Base-by-base conservation (phyloP, 768 basidiomycete species). In the Aureoboletus auriporus region DNA sequence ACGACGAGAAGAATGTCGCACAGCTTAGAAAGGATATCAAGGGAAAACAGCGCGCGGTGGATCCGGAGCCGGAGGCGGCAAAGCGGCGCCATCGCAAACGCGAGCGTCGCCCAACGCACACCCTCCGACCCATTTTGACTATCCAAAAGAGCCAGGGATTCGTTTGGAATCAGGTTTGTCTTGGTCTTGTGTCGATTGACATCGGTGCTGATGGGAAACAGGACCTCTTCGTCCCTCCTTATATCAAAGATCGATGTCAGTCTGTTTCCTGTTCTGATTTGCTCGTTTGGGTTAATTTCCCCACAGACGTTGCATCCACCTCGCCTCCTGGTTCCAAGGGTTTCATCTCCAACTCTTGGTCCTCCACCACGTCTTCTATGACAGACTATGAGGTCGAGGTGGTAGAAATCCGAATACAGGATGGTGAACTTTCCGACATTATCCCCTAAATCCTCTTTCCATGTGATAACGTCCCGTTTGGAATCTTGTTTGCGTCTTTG, bases 211-310 rank as follows among this genome's bases (percentile, higher is more conserved):
- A 31, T 12, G 30, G 30, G 30, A 16, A 20, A 40, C 44, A 91
- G 89, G 89, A 92, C 55, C 75, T 92, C 16, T 92, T 92, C 56
- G 83, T 92, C 13, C 89, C 89, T 16, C 86, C 89, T 5, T 92
- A 91, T 59, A 89, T 89, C 72, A 91, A 92, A 67, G 89, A 92
- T 63, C 73, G 89, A 79, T 92, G 89, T 91, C 66, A 68, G 88
- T 80, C 41, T 38, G 62, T 53, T 40, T 39, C 52, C 14, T 51
- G 17, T 54, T 51, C 44, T 46, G 40, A 30, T 57, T 16, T 31
- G 39, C 31, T 53, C 29, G 50, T 52, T 34, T 37, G 37, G 20
- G 20, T 23, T 23, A 23, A 41, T 43, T 39, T 48, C 17, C 27
- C 14, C 49, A 46, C 55, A 90, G 88, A 91, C 62, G 80, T 89